These are phyloP conservation scores for Angophora floribunda DNA, from an alignment of 345 rosid species.

Conservation along the genomic window DNA sequence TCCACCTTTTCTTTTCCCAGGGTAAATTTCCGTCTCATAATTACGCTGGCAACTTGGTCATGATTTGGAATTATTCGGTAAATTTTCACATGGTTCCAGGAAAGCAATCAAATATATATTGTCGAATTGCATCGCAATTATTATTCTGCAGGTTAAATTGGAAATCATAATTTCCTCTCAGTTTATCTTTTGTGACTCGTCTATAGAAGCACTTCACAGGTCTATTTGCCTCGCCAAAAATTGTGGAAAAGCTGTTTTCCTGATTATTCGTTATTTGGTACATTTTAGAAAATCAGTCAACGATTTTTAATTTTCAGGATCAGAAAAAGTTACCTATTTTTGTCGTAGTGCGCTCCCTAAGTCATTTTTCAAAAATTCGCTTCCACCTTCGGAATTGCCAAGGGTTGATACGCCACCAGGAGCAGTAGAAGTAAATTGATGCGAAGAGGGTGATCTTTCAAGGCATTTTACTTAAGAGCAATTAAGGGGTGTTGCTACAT, in stretches of 20 bases:
- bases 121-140: background rate
- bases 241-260: background rate
- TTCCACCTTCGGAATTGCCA: background rate
- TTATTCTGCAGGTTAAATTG: background rate
- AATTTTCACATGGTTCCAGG: background rate
- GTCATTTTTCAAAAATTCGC: background rate
- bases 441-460: background rate
- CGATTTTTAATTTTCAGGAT: background rate
- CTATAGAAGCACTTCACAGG: background rate
- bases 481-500: background rate
- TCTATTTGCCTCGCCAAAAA: too few species aligned
- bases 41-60: background rate
- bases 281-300: background rate
- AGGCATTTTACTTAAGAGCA: background rate
- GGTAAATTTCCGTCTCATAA: background rate
- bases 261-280: background rate
- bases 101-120: background rate
- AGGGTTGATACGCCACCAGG: background rate
- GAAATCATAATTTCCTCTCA: background rate
- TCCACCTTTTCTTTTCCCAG: background rate
- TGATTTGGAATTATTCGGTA: background rate
- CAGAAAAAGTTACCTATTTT: background rate
- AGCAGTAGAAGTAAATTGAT: background rate
- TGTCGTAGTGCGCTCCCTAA: background rate
- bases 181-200: background rate